A percentile compares a stretch with the other conserved stretches of the same genome.
Evolutionary conservation across 768 basidiomycete genomes (phyloP).

Genomic region (Rhodotorula toruloides): DNA sequence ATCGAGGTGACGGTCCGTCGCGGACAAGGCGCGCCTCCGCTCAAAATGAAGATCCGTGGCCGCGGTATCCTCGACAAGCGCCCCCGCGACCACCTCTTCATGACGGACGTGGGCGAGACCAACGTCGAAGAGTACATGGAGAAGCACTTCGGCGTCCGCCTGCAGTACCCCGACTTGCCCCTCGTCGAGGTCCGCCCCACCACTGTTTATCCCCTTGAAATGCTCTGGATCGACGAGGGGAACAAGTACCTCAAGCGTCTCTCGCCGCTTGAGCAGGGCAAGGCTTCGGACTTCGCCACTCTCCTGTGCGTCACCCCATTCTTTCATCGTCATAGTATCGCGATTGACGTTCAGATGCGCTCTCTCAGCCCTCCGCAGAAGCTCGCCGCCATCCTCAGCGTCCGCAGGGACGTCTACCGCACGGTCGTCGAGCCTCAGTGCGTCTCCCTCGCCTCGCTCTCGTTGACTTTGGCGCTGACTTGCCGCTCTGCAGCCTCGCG

Average conservation of each 20-base stretch:
- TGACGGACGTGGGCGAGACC: not conserved
- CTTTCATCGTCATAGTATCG: too few species aligned
- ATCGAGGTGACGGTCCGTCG: not conserved
- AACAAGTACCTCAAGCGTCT: not conserved
- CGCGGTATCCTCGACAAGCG: not conserved
- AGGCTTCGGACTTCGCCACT: slow-evolving; percentile 4
- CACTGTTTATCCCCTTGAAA: slow-evolving; percentile 9
- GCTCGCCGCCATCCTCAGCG: not conserved
- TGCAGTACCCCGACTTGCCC: slow-evolving; percentile 7
- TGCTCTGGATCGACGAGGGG: not conserved
- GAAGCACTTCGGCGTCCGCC: not conserved
- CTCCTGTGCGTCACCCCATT: slow-evolving; percentile 3
- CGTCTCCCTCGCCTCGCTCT: not conserved
- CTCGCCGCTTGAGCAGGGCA: not conserved
- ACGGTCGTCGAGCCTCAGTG: not conserved
- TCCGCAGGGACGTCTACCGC: not conserved
- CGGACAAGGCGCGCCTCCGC: not conserved
- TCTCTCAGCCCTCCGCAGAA: slow-evolving; percentile 1
- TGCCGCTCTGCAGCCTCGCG: not conserved
- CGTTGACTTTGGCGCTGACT: not conserved
- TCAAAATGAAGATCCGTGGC: not conserved
- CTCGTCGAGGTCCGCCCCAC: slow-evolving; percentile 4
- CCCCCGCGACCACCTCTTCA: not conserved
- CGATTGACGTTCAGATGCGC: too few species aligned
- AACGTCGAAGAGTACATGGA: slow-evolving; percentile 19